Base-by-base conservation (phyloP, 2,329 filamentous ascomycete genomes). In the Alternaria dauci region DNA sequence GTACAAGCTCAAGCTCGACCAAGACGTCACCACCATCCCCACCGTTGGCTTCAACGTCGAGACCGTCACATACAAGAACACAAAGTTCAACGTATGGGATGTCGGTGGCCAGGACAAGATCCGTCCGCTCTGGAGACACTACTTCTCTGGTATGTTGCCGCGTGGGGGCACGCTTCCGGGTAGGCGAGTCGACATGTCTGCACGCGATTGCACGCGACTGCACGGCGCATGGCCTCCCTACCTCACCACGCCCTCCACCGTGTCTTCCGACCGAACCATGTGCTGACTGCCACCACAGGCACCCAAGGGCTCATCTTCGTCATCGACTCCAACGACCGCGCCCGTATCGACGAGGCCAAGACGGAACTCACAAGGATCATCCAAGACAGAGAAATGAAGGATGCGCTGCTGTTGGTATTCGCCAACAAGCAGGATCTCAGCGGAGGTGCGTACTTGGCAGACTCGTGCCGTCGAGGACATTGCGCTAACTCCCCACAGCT, bases 51-150 rank as follows among this genome's bases (percentile, higher is more conserved):
- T 99, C 90, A 99, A 99, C 86, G 95, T 99, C 82, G 95, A 99
- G 88, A 98, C 95, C 58, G 95, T 99, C 82, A 94, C 96, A 82
- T 98, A 98, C 88, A 97, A 97, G 89, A 99, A 99, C 89, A 97
- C 97, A 78, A 93, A 97, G 82, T 99, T 99, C 88, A 98, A 94
- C 82, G 95, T 99, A 81, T 99, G 95, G 95, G 95, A 98, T 86
- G 95, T 99, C 79, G 95, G 95, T 87, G 95, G 95, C 82, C 95
- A 99, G 87, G 95, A 99, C 89, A 98, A 98, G 92, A 99, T 99
- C 81, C 90, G 95, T 82, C 95, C 95, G 80, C 87, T 99, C 79
- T 99, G 95, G 95, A 93, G 95, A 86, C 95, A 98, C 84, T 99
- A 99, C 87, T 99, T 98, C 90, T 94, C 96, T 85, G 82, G 81